Base-by-base conservation (phyloP, 768 basidiomycete species). In the Pholiota molesta region DNA sequence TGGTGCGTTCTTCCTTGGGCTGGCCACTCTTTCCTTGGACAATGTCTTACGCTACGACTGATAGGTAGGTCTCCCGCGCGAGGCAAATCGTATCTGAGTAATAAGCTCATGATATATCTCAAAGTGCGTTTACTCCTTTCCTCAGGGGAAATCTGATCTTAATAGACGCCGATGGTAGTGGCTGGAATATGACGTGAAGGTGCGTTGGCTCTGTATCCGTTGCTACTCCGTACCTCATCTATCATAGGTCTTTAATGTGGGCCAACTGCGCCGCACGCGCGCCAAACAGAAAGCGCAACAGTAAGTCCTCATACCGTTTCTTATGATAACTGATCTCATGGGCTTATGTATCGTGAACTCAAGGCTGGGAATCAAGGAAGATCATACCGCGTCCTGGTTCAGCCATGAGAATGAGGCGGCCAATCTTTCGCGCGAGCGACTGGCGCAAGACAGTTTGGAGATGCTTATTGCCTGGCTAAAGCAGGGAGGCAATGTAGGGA, bases 111-210 rank as follows among this genome's bases (percentile, higher is more conserved):
- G 90, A 86, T 96, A 62, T 99, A 99, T 73, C 82, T 99, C 44
- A 92, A 93, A 76, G 97, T 94, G 65, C 65, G 84, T 73, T 42
- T 58, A 10, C 21, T 26, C 56, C 6, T 31, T 40, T 59, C 53
- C 59, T 39, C 57, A 29, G 61, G 65, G 37, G 67, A 53, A 62
- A 47, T 52, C 31, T 71, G 60, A 68, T 45, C 54, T 23, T 49
- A 59, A 21, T 44, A 31, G 35, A 47, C 31, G 55, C 42, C 11
- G 42, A 29, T 60, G 49, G 16, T 66, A 99, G 95, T 99, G 97
- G 97, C 84, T 99, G 49, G 97, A 99, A 75, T 99, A 98, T 73
- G 87, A 97, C 66, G 97, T 97, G 66, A 92, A 95, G 82, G 94
- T 89, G 63, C n/a, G 68, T 28, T 23, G 39, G 26, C 26, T 61